These are phyloP conservation scores for Rauvolfia tetraphylla DNA, from an alignment of 257 asterid species.

Conservation along the genomic window DNA sequence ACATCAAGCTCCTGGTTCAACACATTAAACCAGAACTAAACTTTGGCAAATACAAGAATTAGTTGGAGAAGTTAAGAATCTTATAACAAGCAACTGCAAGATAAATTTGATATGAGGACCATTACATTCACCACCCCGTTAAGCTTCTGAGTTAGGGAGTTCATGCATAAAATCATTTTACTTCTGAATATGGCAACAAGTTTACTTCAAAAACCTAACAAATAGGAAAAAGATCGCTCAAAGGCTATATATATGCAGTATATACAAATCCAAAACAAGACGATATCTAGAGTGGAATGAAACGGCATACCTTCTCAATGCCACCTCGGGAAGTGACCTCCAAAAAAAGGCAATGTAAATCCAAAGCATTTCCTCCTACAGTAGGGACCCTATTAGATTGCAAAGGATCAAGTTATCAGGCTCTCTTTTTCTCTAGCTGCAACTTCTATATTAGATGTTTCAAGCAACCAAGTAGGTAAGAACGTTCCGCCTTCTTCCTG, in stretches of 20 bases:
- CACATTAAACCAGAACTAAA: neutral
- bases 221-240: neutral
- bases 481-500: neutral
- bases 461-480: neutral
- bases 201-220: neutral
- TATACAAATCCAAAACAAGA: neutral
- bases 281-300: neutral
- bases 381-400: conserved; percentile 60
- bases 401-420: conserved; percentile 14
- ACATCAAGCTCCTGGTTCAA: neutral
- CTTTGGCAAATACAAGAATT: neutral
- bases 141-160: too few relatives aligned
- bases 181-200: neutral
- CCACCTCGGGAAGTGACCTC: conserved; percentile 97
- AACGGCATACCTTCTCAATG: conserved; percentile 68
- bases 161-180: too few relatives aligned
- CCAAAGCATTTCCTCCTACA: conserved; percentile 67
- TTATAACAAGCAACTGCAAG: neutral
- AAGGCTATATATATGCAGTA: neutral
- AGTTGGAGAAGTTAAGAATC: neutral
- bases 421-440: neutral
- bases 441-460: neutral
- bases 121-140: too few relatives aligned
- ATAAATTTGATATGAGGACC: neutral
- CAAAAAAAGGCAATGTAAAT: conserved; percentile 75